Conservation (phyloP, 2,329 filamentous ascomycete species). For the Lojkania enalia region DNA sequence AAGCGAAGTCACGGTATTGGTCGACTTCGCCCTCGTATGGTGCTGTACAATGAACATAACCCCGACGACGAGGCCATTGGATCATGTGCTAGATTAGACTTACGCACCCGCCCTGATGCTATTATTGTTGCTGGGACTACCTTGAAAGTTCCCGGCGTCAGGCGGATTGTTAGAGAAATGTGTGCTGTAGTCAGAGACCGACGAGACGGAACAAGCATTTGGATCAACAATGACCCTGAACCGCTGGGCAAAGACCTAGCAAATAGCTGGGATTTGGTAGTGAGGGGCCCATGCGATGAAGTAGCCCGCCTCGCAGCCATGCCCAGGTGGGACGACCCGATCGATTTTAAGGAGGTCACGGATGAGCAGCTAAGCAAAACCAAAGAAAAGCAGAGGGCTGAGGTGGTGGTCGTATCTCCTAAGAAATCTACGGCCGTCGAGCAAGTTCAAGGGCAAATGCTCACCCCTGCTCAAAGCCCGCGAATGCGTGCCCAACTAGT, state of each 20-base stretch:
- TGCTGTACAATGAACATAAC: slow-evolving; percentile 96
- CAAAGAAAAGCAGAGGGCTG: slow-evolving; percentile 35
- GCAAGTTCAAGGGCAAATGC: slow-evolving; percentile 34
- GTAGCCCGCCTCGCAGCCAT: slow-evolving; percentile 74
- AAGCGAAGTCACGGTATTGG: slow-evolving; percentile 94
- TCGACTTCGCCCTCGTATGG: slow-evolving; percentile 85
- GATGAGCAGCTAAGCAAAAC: slow-evolving; percentile 38
- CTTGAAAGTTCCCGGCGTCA: slow-evolving; percentile 90
- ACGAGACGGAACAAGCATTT: slow-evolving; percentile 83
- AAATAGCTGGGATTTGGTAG: slow-evolving; percentile 89
- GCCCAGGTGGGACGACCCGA: slow-evolving; percentile 59
- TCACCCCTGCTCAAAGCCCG: slow-evolving; percentile 42
- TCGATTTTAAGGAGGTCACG: slow-evolving; percentile 38
- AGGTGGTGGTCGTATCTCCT: slow-evolving; percentile 36
- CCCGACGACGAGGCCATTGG: slow-evolving; percentile 96
- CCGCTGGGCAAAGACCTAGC: slow-evolving; percentile 84
- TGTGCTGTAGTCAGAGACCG: slow-evolving; percentile 83
- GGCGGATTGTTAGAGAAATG: slow-evolving; percentile 86
- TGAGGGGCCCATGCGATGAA: slow-evolving; percentile 84
- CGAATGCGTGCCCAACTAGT: slow-evolving; percentile 30
- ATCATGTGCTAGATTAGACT: slow-evolving; percentile 81
- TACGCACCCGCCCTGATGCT: slow-evolving; percentile 84
- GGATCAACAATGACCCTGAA: slow-evolving; percentile 89
- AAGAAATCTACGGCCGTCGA: slow-evolving; percentile 32
- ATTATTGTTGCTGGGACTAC: slow-evolving; percentile 95